These are phyloP conservation scores for Eimeria brunetti DNA, from an alignment of 169 alveolate genomes.

Conservation along the genomic window DNA sequence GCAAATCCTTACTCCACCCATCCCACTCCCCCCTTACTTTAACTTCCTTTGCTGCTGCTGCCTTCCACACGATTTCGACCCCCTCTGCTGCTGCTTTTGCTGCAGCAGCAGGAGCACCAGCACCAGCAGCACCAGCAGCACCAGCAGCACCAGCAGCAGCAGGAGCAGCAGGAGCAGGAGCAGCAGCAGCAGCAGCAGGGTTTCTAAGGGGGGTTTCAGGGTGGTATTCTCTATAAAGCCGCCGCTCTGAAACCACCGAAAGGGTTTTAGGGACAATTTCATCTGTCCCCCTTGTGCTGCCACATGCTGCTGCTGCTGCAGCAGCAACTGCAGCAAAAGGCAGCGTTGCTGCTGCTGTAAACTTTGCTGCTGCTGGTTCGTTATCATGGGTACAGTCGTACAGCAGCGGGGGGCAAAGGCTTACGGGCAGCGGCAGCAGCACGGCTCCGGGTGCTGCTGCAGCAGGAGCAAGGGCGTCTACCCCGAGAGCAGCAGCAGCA, in stretches of 20 bases:
- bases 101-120: not conserved
- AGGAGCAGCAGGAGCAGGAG: not conserved
- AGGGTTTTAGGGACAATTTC: slow-evolving; percentile 89
- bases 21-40: slow-evolving; percentile 86
- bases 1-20: slow-evolving; percentile 88
- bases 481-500: slow-evolving; percentile 5
- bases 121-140: not conserved
- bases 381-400: slow-evolving; percentile 97
- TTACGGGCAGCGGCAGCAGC: slow-evolving; percentile 71
- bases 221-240: slow-evolving; percentile 86
- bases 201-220: not conserved
- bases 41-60: slow-evolving; percentile 10
- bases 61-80: not conserved
- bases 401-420: slow-evolving; percentile 83
- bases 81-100: slow-evolving; percentile 60
- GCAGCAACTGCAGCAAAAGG: slow-evolving; percentile 91
- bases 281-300: slow-evolving; percentile 95
- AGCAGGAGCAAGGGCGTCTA: too few relatives aligned
- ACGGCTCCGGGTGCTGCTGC: slow-evolving; percentile 23
- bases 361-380: slow-evolving; percentile 89
- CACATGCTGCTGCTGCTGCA: slow-evolving; percentile 90
- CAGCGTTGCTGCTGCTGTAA: slow-evolving; percentile 87
- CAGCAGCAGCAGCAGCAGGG: slow-evolving; percentile 9
- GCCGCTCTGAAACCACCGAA: slow-evolving; percentile 92
- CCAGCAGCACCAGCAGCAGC: not conserved